Conservation (phyloP, 768 basidiomycete species). For the Gloeopeniophorella convolvens region DNA sequence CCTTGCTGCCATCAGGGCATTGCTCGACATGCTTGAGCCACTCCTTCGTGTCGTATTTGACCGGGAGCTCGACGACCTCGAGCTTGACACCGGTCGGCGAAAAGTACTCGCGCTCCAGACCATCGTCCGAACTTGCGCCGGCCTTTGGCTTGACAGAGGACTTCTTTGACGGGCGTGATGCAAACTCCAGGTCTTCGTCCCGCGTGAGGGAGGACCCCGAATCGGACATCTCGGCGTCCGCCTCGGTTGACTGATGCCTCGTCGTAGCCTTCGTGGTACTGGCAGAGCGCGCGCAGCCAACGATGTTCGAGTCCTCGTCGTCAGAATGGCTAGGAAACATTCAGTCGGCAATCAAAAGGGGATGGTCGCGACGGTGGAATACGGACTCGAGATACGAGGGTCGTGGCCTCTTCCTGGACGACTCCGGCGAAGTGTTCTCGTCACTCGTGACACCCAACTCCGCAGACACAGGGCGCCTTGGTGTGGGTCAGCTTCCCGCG, state of each 20-base stretch:
- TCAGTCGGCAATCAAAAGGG: neutral
- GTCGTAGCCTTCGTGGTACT: neutral
- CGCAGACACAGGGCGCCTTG: neutral
- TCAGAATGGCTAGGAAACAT: conserved; percentile 4
- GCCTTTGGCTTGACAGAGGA: conserved; percentile 2
- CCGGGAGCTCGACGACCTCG: conserved; percentile 20
- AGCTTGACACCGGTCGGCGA: conserved; percentile 18
- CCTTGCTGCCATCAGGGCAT: conserved; percentile 16
- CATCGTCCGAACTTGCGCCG: neutral
- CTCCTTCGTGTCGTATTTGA: conserved; percentile 19
- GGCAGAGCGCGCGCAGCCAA: neutral
- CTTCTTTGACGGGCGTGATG: conserved; percentile 1
- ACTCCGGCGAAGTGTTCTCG: neutral
- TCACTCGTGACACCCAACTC: neutral
- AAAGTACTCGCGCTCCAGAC: conserved; percentile 15
- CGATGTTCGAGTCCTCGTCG: conserved; percentile 3
- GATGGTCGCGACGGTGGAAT: neutral
- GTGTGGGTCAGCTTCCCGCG: neutral
- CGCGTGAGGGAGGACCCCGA: neutral
- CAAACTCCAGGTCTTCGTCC: neutral
- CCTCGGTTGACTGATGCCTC: neutral
- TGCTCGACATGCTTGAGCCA: conserved; percentile 17
- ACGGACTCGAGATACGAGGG: conserved; percentile 4
- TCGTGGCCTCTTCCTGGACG: conserved; percentile 10
- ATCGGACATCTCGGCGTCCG: conserved; percentile 4